These are phyloP conservation scores for Barnettozyma populi DNA, from an alignment of 805 yeast species.

Conservation along the genomic window DNA sequence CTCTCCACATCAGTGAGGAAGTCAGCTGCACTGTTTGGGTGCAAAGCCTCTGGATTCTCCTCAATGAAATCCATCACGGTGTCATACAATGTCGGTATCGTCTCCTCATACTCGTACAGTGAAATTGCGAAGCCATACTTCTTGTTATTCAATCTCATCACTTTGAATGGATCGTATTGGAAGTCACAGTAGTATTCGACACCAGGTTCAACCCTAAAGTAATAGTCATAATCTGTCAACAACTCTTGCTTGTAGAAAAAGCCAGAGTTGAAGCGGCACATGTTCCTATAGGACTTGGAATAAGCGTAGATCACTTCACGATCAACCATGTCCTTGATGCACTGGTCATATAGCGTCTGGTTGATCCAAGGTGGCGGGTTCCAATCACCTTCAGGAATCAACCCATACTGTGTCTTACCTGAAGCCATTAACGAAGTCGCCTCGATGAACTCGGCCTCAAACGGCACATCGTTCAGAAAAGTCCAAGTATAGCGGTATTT, in stretches of 20 bases:
- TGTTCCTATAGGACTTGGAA: constrained; percentile 71
- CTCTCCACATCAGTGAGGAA: constrained; percentile 47
- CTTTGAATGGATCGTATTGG: constrained; percentile 79
- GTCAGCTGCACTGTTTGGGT: constrained; percentile 55
- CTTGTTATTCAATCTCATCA: constrained; percentile 70
- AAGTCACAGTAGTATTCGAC: constrained; percentile 86
- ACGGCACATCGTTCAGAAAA: constrained; percentile 69
- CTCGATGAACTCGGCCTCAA: constrained; percentile 55
- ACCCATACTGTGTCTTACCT: constrained; percentile 63
- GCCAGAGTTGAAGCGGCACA: constrained; percentile 95
- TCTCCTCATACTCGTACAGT: constrained; percentile 73
- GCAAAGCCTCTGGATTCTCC: constrained; percentile 55
- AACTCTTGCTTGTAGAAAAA: constrained; percentile 78
- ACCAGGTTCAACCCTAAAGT: constrained; percentile 94
- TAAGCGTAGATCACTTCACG: constrained; percentile 58
- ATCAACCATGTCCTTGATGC: constrained; percentile 38
- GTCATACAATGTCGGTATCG: constrained; percentile 84
- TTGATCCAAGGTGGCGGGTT: constrained; percentile 69
- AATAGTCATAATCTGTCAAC: constrained; percentile 71
- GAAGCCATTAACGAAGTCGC: constrained; percentile 55
- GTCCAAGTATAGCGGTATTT: constrained; percentile 73
- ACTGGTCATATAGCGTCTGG: constrained; percentile 43
- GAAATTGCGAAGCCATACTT: constrained; percentile 86
- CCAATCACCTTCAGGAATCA: constrained; percentile 71
- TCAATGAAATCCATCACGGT: constrained; percentile 57